Base-by-base conservation (phyloP, 1,139 yeast species). In the Spathaspora jeffriesii region DNA sequence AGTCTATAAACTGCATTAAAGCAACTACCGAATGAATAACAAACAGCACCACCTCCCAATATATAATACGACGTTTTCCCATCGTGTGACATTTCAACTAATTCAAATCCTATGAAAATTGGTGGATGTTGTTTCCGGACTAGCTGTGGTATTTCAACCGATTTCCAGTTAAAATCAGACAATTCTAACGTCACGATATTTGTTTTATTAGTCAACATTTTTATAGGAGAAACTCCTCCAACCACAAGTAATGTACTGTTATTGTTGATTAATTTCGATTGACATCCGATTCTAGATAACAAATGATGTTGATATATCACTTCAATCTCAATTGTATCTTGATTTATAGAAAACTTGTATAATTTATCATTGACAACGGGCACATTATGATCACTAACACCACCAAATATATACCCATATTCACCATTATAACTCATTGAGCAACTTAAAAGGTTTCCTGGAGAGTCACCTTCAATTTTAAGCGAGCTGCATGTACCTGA, bases 21-120 rank as follows among this genome's bases (percentile, higher is more conserved):
- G 42, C 75, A 79, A 25, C 90, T 81, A 0, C 96, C 96, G 67
- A 88, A 88, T 1, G 93, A 87, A 58, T 86, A 88, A 61, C 96
- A 88, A 1, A 88, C 90, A 0, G 87, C 92, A 2, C 96, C 96
- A 5, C 96, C 96, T 5, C 88, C 88, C 36, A 82, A 55, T 4
- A 82, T 57, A 2, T 64, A 43, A 7, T 71, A 38, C 6, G 25
- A 28, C 40, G 32, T 43, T 40, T 14, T 54, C 53, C 4, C 55
- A 53, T 6, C 56, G 23, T 34, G 23, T 25, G 28, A 22, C 7
- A 1, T 54, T 49, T 56, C 54, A 2, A 70, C 65, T 38, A 81
- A 46, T 28, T 75, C 79, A 55, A 79, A 80, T 0, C 93, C 93
- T n/a, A 83, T 75, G 23, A 85, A 66, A 51, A 86, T 66, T 1